Conservation (phyloP, 805 yeast genomes). For the Clavispora fructus region DNA sequence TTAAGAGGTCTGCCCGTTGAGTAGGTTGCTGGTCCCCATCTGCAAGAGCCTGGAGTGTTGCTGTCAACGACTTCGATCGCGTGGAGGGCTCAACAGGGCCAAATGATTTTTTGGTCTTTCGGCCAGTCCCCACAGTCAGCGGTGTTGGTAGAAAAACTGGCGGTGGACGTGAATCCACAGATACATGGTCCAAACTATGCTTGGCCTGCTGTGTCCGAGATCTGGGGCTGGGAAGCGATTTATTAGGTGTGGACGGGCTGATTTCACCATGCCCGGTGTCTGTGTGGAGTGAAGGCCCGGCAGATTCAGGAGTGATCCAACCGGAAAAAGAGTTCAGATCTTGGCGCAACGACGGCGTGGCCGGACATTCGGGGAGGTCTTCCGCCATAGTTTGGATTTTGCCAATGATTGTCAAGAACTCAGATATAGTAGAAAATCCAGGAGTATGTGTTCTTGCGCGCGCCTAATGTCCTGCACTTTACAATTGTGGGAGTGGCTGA, state of each 20-base stretch:
- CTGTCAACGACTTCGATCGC: constrained; percentile 4
- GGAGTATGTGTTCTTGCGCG: neutral
- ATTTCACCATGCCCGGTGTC: neutral
- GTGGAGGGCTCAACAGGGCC: neutral
- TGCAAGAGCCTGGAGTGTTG: constrained; percentile 1
- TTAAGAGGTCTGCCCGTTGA: neutral
- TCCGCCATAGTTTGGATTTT: neutral
- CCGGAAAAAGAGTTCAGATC: neutral
- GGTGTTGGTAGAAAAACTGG: constrained; percentile 10
- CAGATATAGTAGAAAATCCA: neutral
- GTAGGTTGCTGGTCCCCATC: neutral
- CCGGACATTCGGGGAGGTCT: neutral
- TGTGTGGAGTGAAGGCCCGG: neutral
- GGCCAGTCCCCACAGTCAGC: constrained; percentile 14
- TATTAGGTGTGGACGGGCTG: neutral
- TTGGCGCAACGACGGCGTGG: neutral
- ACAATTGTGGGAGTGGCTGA: too few species aligned
- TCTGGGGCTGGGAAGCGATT: neutral
- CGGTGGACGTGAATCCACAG: neutral
- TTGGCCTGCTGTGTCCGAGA: neutral
- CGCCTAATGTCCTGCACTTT: neutral
- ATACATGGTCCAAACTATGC: neutral
- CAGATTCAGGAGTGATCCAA: neutral
- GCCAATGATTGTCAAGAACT: neutral
- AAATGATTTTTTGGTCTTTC: constrained; percentile 1